Evolutionary conservation across 768 basidiomycete genomes (phyloP), one percentile per base, ranked within the genome.

Genomic region (Ramaria rubella): DNA sequence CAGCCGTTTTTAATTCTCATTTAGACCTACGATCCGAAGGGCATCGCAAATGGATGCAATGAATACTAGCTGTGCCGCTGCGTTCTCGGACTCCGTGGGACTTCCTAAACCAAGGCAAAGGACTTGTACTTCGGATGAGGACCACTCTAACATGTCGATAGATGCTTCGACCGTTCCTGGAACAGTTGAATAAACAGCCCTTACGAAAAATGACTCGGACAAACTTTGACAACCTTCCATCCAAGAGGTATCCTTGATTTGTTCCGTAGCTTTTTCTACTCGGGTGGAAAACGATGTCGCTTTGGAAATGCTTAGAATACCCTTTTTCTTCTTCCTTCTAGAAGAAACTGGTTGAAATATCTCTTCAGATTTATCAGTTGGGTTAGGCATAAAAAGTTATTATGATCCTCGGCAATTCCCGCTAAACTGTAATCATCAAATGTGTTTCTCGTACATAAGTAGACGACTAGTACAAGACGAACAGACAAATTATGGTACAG

Each of bases 41-140:
- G 65, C 63, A 52, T 78, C 67, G 65, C 81, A 84, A 34, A 81
- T 67, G 54, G 75, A 73, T 43, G 80, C 72, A 62, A 90, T 75
- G 63, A 87, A 80, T 19, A 77, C 84, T 27, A 90, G 83, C 61
- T 90, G 87, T 33, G 77, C 78, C 58, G 83, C 79, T 34, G 87
- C 77, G 55, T 79, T 80, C 49, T 72, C 72, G 48, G 85, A 88
- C 40, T 72, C 65, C 17, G 75, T 71, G n/a, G 87, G 87, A 66
- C 84, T 86, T 49, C 87, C 87, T 27, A 90, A 73, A 11, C 87
- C 87, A 14, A 90, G 78, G 67, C 87, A 90, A 40, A 90, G 65
- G 45, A 86, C 71, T 30, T 2, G 14, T 5, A 52, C 44, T 67
- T 48, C 56, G 57, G 70, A 59, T 49, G 58, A 48, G 43, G 38